A percentile compares a stretch with the other conserved stretches of the same genome.
phyloP scores from a whole-genome alignment of 495 filamentous ascomycete genomes.

The Lepraria neglecta region DNA sequence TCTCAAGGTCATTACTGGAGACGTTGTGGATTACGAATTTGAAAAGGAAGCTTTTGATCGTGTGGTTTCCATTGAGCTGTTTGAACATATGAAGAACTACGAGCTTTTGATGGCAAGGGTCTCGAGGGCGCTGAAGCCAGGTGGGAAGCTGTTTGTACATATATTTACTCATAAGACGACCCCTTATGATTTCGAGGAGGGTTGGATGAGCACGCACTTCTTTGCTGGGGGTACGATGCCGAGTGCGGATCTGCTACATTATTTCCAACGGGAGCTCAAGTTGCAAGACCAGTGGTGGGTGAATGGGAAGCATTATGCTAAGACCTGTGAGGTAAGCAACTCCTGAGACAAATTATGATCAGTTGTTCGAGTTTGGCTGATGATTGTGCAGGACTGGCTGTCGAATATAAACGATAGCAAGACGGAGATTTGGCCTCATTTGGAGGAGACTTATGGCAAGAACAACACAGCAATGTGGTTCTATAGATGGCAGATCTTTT shows the following conservation, averaged over 20 bases:
- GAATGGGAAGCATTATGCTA: constrained; percentile 56
- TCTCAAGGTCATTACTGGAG: constrained; percentile 53
- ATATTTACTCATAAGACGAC: constrained; percentile 54
- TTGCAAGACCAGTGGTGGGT: constrained; percentile 60
- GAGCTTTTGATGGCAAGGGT: constrained; percentile 57
- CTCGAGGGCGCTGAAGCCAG: constrained; percentile 46
- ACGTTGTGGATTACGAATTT: constrained; percentile 57
- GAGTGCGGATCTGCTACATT: constrained; percentile 56
- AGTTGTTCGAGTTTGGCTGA: background rate
- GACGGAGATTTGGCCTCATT: constrained; percentile 50
- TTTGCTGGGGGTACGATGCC: constrained; percentile 67
- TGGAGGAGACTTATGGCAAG: constrained; percentile 55
- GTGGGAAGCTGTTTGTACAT: constrained; percentile 60
- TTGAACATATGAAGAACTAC: constrained; percentile 73
- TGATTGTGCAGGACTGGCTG: constrained; percentile 50
- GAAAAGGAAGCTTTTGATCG: constrained; percentile 48
- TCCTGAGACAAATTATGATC: background rate
- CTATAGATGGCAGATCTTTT: constrained; percentile 62
- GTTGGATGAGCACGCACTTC: constrained; percentile 67
- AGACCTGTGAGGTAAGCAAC: constrained; percentile 53
- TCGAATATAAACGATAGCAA: constrained; percentile 47
- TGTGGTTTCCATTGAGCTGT: constrained; percentile 58
- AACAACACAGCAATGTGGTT: constrained; percentile 51
- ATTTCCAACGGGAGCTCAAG: constrained; percentile 56
- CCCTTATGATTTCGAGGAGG: constrained; percentile 60